Evolutionary conservation across 352 stramenopile species (phyloP).

Genomic region (Globisporangium middletonii): DNA sequence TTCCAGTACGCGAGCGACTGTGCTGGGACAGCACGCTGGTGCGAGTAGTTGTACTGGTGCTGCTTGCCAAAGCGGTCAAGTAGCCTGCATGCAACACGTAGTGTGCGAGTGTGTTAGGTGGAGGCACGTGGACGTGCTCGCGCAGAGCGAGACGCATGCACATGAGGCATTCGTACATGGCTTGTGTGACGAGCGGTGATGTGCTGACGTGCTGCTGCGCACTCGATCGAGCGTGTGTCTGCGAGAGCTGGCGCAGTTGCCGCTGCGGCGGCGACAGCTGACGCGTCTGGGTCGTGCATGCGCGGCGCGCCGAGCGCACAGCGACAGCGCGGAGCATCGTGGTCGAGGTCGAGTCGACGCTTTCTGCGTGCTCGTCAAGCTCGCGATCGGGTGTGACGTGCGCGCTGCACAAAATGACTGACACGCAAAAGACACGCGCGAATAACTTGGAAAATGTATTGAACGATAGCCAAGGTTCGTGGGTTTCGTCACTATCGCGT

Average conservation of each 20-base stretch:
- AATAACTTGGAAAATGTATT: too few species aligned
- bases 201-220: neutral
- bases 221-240: neutral
- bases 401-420: too few species aligned
- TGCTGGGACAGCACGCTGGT: constrained; percentile 4
- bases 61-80: constrained; percentile 26
- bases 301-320: constrained; percentile 8
- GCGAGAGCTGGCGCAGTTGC: constrained; percentile 11
- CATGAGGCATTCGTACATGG: constrained; percentile 5
- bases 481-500: too few species aligned
- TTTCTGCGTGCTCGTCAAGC: too few species aligned
- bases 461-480: too few species aligned
- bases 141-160: neutral
- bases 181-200: constrained; percentile 7
- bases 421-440: too few species aligned
- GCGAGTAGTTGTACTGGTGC: constrained; percentile 19
- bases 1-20: constrained; percentile 26
- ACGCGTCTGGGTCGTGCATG: neutral
- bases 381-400: neutral
- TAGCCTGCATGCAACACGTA: neutral
- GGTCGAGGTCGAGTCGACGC: neutral
- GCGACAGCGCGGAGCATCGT: constrained; percentile 12
- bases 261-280: constrained; percentile 6
- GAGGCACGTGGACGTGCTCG: neutral
- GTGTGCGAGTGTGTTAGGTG: neutral